These are phyloP conservation scores for Daldinia caldariorum DNA, from an alignment of 495 filamentous ascomycete species.

Conservation along the genomic window DNA sequence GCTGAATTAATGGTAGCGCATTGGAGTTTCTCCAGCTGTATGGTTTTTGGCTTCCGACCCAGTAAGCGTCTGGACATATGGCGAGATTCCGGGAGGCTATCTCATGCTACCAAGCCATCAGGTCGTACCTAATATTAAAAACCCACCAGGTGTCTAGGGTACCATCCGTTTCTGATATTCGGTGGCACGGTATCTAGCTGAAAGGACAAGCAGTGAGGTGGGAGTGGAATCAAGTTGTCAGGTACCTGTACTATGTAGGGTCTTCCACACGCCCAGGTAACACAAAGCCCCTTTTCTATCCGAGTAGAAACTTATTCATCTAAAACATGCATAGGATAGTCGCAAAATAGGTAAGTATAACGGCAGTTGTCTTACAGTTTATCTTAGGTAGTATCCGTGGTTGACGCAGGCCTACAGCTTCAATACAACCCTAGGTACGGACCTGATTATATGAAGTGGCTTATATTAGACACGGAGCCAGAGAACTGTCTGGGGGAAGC, in stretches of 20 bases:
- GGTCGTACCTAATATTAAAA: no score
- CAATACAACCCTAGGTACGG: neutral
- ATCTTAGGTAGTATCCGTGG: constrained; percentile 15
- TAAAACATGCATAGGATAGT: constrained; percentile 24
- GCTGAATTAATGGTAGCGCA: no score
- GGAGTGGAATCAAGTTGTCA: no score
- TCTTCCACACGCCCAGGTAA: neutral
- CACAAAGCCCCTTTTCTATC: neutral
- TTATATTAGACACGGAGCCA: neutral
- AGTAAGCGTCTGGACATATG: no score
- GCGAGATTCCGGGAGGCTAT: no score
- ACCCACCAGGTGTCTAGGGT: no score
- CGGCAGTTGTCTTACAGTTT: neutral
- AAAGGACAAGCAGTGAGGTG: no score
- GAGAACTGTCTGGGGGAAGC: constrained; percentile 16
- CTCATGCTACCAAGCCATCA: no score
- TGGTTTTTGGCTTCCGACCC: no score
- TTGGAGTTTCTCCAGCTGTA: no score
- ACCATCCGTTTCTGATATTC: no score
- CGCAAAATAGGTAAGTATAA: neutral
- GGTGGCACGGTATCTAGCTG: no score
- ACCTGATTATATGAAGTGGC: neutral
- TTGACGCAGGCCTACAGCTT: neutral
- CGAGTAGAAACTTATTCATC: constrained; percentile 9
- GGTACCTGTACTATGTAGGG: neutral